phyloP scores from a whole-genome alignment of 2,329 filamentous ascomycete genomes.

The Botrytis squamosa region DNA sequence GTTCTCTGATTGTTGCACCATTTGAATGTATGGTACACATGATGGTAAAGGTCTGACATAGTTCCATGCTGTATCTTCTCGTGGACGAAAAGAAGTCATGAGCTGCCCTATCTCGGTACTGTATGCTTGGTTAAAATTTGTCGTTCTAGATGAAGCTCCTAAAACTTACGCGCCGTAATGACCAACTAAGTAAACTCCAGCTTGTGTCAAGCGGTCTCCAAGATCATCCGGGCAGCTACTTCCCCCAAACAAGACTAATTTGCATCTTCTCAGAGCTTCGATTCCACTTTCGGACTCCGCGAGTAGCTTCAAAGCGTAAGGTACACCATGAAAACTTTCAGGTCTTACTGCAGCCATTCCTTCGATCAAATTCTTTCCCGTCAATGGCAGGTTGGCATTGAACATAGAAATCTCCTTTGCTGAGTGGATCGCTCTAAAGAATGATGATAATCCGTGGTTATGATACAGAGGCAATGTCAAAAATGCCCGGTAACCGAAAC shows the following conservation, averaged over 20 bases:
- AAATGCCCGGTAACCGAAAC: slow-evolving; percentile 41
- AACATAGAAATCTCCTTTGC: slow-evolving; percentile 52
- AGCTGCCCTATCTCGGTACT: slow-evolving; percentile 59
- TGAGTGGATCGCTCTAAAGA: slow-evolving; percentile 53
- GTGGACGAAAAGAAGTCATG: slow-evolving; percentile 57
- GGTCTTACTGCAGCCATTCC: slow-evolving; percentile 46
- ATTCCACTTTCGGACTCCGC: slow-evolving; percentile 58
- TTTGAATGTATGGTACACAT: slow-evolving; percentile 22
- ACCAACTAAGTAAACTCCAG: slow-evolving; percentile 54
- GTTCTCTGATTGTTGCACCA: slow-evolving; percentile 21
- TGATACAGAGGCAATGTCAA: slow-evolving; percentile 59
- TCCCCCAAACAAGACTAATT: slow-evolving; percentile 57
- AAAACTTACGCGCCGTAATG: slow-evolving; percentile 54
- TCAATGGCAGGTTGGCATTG: slow-evolving; percentile 56
- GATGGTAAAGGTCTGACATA: slow-evolving; percentile 47
- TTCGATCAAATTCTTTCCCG: slow-evolving; percentile 47
- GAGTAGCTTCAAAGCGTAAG: slow-evolving; percentile 63
- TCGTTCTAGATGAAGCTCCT: background rate
- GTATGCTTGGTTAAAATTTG: slow-evolving; percentile 24
- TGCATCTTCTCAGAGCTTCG: slow-evolving; percentile 45
- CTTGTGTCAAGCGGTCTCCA: slow-evolving; percentile 51
- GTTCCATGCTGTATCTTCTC: slow-evolving; percentile 57
- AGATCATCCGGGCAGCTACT: slow-evolving; percentile 59
- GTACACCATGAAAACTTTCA: slow-evolving; percentile 60
- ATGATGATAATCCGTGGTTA: slow-evolving; percentile 55